A percentile compares a stretch with the other conserved stretches of the same genome.
Evolutionary conservation across 768 basidiomycete species (phyloP).

Genomic region (Lactifluus echinatus): DNA sequence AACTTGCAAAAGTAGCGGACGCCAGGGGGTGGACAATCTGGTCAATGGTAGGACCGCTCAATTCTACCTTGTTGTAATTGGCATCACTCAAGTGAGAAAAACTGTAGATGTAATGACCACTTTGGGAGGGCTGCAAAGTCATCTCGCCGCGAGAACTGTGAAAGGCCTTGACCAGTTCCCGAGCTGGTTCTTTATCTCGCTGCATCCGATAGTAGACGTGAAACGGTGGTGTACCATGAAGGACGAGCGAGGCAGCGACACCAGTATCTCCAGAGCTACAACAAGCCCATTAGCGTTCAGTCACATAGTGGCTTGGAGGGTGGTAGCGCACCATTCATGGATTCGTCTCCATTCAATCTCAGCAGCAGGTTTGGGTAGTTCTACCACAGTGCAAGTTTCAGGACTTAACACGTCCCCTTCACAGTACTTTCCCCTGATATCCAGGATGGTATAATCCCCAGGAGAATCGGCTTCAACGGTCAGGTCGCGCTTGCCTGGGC

Average conservation of each 20-base stretch:
- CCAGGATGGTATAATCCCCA: conserved; percentile 68
- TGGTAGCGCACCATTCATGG: conserved; percentile 69
- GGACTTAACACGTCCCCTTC: conserved; percentile 78
- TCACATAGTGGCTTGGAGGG: background rate
- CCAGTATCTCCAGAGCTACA: conserved; percentile 84
- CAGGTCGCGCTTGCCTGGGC: conserved; percentile 36
- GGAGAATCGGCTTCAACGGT: conserved; percentile 47
- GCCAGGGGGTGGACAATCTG: conserved; percentile 89
- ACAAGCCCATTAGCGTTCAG: background rate
- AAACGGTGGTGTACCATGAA: conserved; percentile 89
- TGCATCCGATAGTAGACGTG: conserved; percentile 69
- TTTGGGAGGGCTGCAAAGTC: conserved; percentile 77
- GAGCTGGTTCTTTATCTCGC: conserved; percentile 56
- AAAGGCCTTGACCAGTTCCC: conserved; percentile 52
- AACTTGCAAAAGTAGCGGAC: conserved; percentile 54
- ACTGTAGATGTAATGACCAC: conserved; percentile 81
- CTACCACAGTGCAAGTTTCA: conserved; percentile 66
- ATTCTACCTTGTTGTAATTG: conserved; percentile 69
- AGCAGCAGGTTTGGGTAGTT: conserved; percentile 68
- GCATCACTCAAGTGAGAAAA: conserved; percentile 75
- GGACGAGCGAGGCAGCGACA: conserved; percentile 74
- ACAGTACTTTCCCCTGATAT: conserved; percentile 73
- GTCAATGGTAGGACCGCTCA: conserved; percentile 71
- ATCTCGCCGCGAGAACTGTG: conserved; percentile 69
- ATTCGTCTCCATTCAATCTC: conserved; percentile 86